These are phyloP conservation scores for Plenodomus biglobosus DNA, from an alignment of 2,329 filamentous ascomycete species.

Conservation along the genomic window DNA sequence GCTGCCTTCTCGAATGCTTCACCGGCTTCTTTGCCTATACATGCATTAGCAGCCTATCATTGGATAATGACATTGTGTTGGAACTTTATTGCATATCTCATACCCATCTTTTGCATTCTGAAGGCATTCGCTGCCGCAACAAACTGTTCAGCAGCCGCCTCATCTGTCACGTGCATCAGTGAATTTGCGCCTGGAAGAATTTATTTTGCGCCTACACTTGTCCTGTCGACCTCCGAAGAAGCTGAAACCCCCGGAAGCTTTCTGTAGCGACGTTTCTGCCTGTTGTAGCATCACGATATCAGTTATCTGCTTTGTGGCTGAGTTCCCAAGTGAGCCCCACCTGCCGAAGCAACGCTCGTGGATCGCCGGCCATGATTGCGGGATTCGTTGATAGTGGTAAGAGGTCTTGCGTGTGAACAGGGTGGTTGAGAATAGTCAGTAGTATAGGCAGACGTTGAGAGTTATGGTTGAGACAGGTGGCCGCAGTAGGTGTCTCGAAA, in stretches of 20 bases:
- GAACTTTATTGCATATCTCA: constrained; percentile 19
- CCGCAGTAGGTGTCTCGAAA: constrained; percentile 32
- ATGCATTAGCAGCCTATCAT: background rate
- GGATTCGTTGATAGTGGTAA: constrained; percentile 2
- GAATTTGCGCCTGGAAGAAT: background rate
- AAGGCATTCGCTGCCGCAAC: constrained; percentile 90
- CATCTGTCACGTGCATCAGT: constrained; percentile 50
- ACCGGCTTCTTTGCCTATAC: constrained; percentile 77
- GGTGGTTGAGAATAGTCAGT: constrained; percentile 2
- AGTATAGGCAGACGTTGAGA: constrained; percentile 9
- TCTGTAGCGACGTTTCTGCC: constrained; percentile 81
- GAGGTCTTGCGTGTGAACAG: background rate
- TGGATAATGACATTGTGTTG: background rate
- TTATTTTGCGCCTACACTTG: constrained; percentile 58
- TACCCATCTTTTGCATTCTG: constrained; percentile 81
- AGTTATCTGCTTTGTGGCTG: constrained; percentile 33
- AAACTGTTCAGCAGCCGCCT: constrained; percentile 85
- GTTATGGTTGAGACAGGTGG: constrained; percentile 38
- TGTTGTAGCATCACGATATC: constrained; percentile 47
- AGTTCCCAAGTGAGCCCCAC: constrained; percentile 35
- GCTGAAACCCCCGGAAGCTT: constrained; percentile 79
- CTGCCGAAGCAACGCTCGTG: constrained; percentile 43
- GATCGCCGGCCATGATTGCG: constrained; percentile 42
- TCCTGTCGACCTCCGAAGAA: constrained; percentile 86
- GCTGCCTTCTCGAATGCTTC: constrained; percentile 83